These are phyloP conservation scores for Claviceps sorghi DNA, from an alignment of 2,329 filamentous ascomycete genomes.

Conservation along the genomic window DNA sequence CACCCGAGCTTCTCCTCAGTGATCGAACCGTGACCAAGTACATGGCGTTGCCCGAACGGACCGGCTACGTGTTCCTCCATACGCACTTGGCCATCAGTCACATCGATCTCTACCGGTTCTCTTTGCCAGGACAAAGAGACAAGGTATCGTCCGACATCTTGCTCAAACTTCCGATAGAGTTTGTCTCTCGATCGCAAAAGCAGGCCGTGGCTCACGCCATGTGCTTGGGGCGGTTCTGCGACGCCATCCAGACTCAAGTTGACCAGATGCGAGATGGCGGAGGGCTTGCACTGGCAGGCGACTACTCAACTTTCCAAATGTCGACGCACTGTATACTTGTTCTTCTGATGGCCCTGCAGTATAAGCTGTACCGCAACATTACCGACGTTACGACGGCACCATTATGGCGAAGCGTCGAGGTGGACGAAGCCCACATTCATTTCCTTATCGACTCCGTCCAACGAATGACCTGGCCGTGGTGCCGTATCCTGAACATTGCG, in stretches of 20 bases:
- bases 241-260: conserved; percentile 18
- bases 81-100: conserved; percentile 21
- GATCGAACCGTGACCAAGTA: conserved; percentile 20
- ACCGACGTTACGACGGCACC: conserved; percentile 23
- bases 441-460: conserved; percentile 20
- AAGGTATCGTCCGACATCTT: conserved; percentile 19
- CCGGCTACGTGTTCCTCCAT: conserved; percentile 24
- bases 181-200: conserved; percentile 22
- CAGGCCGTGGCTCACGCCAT: conserved; percentile 26
- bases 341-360: conserved; percentile 21
- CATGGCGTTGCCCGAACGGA: conserved; percentile 16
- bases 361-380: conserved; percentile 21
- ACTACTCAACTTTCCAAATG: conserved; percentile 19
- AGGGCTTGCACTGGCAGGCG: conserved; percentile 15
- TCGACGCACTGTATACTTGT: conserved; percentile 18
- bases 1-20: conserved; percentile 18
- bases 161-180: conserved; percentile 20
- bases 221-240: conserved; percentile 22
- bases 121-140: conserved; percentile 21
- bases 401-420: conserved; percentile 18
- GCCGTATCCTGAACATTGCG: conserved; percentile 14
- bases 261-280: conserved; percentile 11
- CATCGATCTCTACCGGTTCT: conserved; percentile 25
- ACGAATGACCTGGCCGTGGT: conserved; percentile 20
- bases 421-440: conserved; percentile 19